These are phyloP conservation scores for Ogataea neopini DNA, from an alignment of 805 yeast species.

Conservation along the genomic window DNA sequence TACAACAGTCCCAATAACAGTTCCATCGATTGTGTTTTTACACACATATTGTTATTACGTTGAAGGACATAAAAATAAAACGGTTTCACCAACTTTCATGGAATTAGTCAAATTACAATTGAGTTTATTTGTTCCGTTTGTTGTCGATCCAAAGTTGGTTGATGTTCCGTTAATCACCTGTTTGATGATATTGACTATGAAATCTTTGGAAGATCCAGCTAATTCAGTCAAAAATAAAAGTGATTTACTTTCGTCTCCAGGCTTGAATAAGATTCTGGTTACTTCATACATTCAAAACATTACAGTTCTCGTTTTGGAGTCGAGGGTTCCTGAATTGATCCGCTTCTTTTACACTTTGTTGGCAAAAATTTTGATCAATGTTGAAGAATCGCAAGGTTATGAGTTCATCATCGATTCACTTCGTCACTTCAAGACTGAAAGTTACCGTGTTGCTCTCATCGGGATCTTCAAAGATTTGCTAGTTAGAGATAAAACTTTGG, in stretches of 20 bases:
- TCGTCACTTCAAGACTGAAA: constrained; percentile 59
- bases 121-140: constrained; percentile 42
- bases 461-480: constrained; percentile 71
- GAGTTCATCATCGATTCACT: constrained; percentile 65
- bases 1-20: constrained; percentile 25
- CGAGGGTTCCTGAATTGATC: constrained; percentile 17
- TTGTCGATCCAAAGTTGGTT: constrained; percentile 25
- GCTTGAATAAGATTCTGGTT: constrained; percentile 13
- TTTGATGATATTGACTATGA: constrained; percentile 23
- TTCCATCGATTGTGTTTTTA: constrained; percentile 36
- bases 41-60: constrained; percentile 26
- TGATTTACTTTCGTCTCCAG: not conserved
- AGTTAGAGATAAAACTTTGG: constrained; percentile 34
- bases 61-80: constrained; percentile 17
- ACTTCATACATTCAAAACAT: constrained; percentile 29
- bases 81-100: constrained; percentile 15
- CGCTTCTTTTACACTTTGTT: constrained; percentile 57
- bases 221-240: constrained; percentile 4
- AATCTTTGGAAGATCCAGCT: constrained; percentile 16
- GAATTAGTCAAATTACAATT: constrained; percentile 44
- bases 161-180: constrained; percentile 21
- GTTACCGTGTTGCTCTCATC: constrained; percentile 58
- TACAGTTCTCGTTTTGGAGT: constrained; percentile 21
- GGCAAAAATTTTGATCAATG: constrained; percentile 58
- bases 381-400: constrained; percentile 59